Base-by-base conservation (phyloP, 805 yeast genomes). In the Torulaspora franciscae region DNA sequence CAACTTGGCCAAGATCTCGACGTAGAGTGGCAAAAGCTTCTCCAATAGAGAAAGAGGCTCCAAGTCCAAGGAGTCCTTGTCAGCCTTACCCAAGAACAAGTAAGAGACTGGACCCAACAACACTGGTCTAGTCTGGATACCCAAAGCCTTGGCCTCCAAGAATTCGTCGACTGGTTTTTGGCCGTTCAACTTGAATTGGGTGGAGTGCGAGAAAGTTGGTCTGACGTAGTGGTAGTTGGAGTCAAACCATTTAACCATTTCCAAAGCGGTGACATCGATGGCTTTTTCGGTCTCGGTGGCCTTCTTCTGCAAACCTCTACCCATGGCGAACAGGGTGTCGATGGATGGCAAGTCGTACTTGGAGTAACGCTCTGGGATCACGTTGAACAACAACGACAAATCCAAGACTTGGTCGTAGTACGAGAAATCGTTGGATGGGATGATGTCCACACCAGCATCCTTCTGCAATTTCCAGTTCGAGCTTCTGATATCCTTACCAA, bases 181-280 rank as follows among this genome's bases (percentile, higher is more conserved):
- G 66, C 96, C 95, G 73, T 84, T 88, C 72, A 93, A 85, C 79
- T 93, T 90, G 86, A 93, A 93, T 66, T 83, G 83, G 55, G 97
- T 91, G 59, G 88, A 79, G 79, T 89, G 82, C 46, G 96, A 85
- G 79, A 93, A 90, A 59, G 99, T 93, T 73, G 99, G 99, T 80
- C 99, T 87, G 66, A 93, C 98, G 72, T 93, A 93, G 75, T 93
- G 99, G 87, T 93, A 93, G 88, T 93, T 93, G 56, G 97, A 86
- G 75, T 93, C 99, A 64, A 93, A 93, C 99, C 99, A 93, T 80
- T 93, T 93, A 62, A 93, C 99, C 99, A 93, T 93, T 81, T 93
- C 95, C 69, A 88, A 80, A 63, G 99, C 99, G 54, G 98, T 91
- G 51, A 93, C 99, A 72, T 93, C 99, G 61, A 93, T 96, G 59